Conservation (phyloP, 305 asterid species). For the Coffea humblotiana region DNA sequence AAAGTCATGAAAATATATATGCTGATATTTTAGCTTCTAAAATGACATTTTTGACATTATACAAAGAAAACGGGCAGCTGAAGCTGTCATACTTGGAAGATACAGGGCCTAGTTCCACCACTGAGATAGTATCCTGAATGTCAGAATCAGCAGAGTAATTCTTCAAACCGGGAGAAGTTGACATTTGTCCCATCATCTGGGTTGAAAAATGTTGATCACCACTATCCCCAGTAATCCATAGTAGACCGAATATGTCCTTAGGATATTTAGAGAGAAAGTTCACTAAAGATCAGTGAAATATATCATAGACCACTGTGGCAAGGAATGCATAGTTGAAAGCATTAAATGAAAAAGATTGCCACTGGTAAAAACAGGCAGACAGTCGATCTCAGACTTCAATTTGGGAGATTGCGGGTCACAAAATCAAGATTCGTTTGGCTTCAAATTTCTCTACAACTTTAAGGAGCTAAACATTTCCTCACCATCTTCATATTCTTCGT, state of each 20-base stretch:
- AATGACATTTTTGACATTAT: background rate
- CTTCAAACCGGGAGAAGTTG: background rate
- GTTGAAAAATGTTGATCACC: background rate
- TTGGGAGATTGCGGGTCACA: background rate
- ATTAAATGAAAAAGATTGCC: background rate
- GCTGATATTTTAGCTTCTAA: background rate
- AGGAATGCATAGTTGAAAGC: background rate
- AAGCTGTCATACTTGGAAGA: background rate
- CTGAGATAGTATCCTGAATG: background rate
- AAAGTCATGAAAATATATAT: background rate
- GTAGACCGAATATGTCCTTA: background rate
- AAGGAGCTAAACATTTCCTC: slow-evolving; percentile 34
- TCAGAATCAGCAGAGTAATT: background rate
- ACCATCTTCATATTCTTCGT: slow-evolving; percentile 49
- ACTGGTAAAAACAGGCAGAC: background rate
- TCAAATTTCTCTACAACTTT: slow-evolving; percentile 21
- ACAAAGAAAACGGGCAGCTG: background rate
- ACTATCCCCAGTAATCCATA: background rate
- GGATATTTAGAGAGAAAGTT: background rate
- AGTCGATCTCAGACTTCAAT: background rate
- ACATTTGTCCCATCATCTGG: background rate
- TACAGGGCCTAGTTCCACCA: background rate
- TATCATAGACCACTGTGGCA: background rate
- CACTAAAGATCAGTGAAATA: background rate
- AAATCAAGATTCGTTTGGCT: background rate